Evolutionary conservation across 345 rosid species (phyloP).

Genomic region (Populus tremula): DNA sequence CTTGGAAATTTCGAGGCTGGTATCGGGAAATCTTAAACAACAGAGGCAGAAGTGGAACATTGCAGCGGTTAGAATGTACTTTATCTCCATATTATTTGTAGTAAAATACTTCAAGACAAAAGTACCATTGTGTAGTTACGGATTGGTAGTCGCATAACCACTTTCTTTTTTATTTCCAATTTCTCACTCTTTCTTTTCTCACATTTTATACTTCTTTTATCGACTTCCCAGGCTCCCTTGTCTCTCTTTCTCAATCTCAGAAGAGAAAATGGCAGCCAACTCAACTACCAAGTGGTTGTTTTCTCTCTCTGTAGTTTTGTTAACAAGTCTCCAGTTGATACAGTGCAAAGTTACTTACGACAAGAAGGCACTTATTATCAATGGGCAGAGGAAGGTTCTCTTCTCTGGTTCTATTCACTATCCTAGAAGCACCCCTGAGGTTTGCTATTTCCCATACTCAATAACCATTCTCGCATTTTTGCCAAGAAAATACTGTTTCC

Average conservation of each 20-base stretch:
- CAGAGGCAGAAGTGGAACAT: too few relatives aligned
- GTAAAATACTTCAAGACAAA: not conserved
- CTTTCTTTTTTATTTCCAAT: not conserved
- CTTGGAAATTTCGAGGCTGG: too few relatives aligned
- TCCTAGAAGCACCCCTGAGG: constrained; percentile 69
- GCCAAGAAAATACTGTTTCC: constrained; percentile 12
- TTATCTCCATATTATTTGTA: too few relatives aligned
- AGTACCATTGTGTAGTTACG: not conserved
- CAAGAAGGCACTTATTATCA: constrained; percentile 49
- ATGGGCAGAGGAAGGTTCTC: constrained; percentile 52
- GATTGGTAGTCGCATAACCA: not conserved
- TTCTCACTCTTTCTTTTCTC: constrained; percentile 20
- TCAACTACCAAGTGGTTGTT: constrained; percentile 31
- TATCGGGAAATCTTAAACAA: too few relatives aligned
- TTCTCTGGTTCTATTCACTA: constrained; percentile 72
- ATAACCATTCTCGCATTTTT: not conserved
- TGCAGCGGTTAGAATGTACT: too few relatives aligned
- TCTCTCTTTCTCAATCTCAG: constrained; percentile 5
- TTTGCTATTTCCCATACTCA: not conserved
- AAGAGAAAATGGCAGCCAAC: constrained; percentile 31
- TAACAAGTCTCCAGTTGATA: constrained; percentile 18
- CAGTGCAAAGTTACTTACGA: constrained; percentile 48
- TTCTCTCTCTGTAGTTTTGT: constrained; percentile 24
- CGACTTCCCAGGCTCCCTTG: constrained; percentile 1
- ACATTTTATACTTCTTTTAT: constrained; percentile 10